Evolutionary conservation across 192 early-diverging fungal species (phyloP), one percentile per base, ranked within the genome.

Genomic region (Funneliformis mosseae): DNA sequence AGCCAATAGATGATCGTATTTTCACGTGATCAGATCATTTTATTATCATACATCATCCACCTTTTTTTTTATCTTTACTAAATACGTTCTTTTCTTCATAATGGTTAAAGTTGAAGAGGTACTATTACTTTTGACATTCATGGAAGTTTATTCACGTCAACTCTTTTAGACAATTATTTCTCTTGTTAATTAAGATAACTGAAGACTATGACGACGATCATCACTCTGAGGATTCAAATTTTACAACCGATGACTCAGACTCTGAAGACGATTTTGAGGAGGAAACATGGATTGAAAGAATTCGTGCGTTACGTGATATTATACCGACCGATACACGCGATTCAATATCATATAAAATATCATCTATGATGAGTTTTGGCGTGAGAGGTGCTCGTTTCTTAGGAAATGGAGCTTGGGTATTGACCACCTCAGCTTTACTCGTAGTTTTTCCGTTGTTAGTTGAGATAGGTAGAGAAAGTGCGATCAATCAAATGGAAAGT

Each of bases 341-440:
- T 42, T 85, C 86, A n/a, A 83, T 96, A 33, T 88, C 90, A 12
- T 83, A 84, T 61, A 83, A 87, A n/a, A 85, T 89, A 46, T 85
- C 88, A n/a, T 85, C 87, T 0, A 77, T 92, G 41, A 86, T 84
- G 55, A 87, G 86, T 60, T 92, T 89, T 88, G 89, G 92, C 39
- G 84, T 82, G 74, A 83, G 85, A 69, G 88, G 90, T 45, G 85
- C 89, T 41, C 86, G 87, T 23, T 88, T 94, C 83, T 87, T 92
- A 25, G 96, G 96, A 38, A 96, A 95, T 85, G 90, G 91, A 25
- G 90, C 93, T 45, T 98, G 97, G 97, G 92, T 98, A 12, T 83
- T 97, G 25, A 94, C 95, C 38, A 98, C 96, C 25, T 91, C 90
- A 59, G 95, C 94, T 27, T 82, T 97, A 77, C 85, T 98, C 5